phyloP scores from a whole-genome alignment of 2,329 filamentous ascomycete species.

The Didymella exigua region DNA sequence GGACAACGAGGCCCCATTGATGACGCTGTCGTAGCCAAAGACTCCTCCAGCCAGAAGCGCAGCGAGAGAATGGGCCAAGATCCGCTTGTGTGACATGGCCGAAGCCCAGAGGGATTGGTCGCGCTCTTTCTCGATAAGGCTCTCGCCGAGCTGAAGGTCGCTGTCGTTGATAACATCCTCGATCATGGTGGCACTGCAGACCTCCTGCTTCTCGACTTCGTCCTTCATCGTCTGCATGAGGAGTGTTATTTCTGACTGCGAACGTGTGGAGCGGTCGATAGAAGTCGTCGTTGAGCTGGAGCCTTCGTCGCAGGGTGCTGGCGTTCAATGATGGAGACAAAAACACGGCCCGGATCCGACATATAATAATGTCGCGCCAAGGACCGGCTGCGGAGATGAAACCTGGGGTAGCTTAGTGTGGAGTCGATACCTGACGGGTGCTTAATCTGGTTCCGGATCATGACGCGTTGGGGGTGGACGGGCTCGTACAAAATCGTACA shows the following conservation, averaged over 20 bases:
- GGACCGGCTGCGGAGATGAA: neutral
- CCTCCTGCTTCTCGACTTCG: slow-evolving; percentile 2
- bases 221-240: neutral
- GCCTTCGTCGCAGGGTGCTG: too few relatives aligned
- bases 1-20: slow-evolving; percentile 15
- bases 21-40: slow-evolving; percentile 17
- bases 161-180: slow-evolving; percentile 4
- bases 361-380: neutral
- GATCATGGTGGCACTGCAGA: slow-evolving; percentile 12
- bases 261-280: too few relatives aligned
- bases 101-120: slow-evolving; percentile 7
- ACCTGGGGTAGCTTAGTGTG: slow-evolving; percentile 3
- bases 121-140: slow-evolving; percentile 10
- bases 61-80: slow-evolving; percentile 8
- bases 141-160: slow-evolving; percentile 8
- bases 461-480: too few relatives aligned
- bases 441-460: neutral
- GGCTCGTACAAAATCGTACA: too few relatives aligned
- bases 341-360: neutral
- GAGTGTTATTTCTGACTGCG: too few relatives aligned
- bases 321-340: too few relatives aligned
- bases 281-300: too few relatives aligned
- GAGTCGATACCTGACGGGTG: neutral
- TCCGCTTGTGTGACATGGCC: slow-evolving; percentile 10
- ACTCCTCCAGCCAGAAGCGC: slow-evolving; percentile 13